Evolutionary conservation across 495 filamentous ascomycete species (phyloP).

Genomic region (Neurospora sp.): DNA sequence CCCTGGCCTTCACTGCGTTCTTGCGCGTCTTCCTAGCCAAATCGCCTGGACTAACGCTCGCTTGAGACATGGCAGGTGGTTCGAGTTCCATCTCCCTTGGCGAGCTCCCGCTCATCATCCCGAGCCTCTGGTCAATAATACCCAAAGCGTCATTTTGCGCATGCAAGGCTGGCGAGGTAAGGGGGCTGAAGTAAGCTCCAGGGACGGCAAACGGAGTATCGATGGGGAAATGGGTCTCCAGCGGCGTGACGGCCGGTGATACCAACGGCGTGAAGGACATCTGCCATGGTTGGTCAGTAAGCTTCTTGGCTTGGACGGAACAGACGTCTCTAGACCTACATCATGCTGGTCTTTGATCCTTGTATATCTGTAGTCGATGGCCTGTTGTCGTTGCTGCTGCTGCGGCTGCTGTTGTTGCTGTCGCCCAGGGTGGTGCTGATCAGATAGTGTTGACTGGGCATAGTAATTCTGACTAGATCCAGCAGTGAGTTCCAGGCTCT

Average conservation of each 20-base stretch:
- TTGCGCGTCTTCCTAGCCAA: slow-evolving; percentile 40
- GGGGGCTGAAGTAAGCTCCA: slow-evolving; percentile 86
- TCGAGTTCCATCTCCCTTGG: slow-evolving; percentile 39
- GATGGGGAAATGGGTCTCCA: slow-evolving; percentile 70
- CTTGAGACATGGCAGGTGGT: slow-evolving; percentile 14
- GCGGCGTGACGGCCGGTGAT: slow-evolving; percentile 87
- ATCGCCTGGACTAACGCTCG: slow-evolving; percentile 25
- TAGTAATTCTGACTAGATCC: slow-evolving; percentile 49
- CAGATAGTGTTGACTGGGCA: slow-evolving; percentile 28
- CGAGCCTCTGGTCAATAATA: slow-evolving; percentile 31
- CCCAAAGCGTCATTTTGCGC: slow-evolving; percentile 54
- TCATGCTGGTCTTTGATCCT: slow-evolving; percentile 67
- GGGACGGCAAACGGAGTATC: slow-evolving; percentile 73
- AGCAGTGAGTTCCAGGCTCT: slow-evolving; percentile 81
- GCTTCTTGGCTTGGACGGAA: slow-evolving; percentile 1
- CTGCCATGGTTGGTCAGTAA: slow-evolving; percentile 36
- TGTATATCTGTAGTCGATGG: slow-evolving; percentile 63
- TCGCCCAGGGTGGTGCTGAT: slow-evolving; percentile 46
- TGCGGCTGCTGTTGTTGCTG: slow-evolving; percentile 45
- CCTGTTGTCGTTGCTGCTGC: slow-evolving; percentile 46
- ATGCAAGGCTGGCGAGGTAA: slow-evolving; percentile 85
- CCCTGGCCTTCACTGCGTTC: slow-evolving; percentile 34
- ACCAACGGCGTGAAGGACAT: slow-evolving; percentile 90
- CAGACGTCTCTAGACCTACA: slow-evolving; percentile 37
- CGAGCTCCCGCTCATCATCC: slow-evolving; percentile 29